Conservation (phyloP, 2,329 filamentous ascomycete species). For the Leptographium procerum region DNA sequence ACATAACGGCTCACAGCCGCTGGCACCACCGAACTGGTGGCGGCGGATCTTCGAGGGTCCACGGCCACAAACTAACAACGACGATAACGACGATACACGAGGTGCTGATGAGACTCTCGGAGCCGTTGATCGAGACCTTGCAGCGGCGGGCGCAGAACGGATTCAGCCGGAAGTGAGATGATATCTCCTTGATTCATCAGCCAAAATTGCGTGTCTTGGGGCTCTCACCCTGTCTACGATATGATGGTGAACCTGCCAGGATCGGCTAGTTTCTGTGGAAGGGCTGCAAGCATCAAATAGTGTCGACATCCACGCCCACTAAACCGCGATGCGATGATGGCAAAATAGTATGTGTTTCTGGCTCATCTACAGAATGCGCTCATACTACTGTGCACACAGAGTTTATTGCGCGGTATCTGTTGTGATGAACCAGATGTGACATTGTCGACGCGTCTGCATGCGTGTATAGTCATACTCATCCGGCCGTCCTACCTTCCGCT, state of each 20-base stretch:
- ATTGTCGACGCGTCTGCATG: too few species aligned
- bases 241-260: background rate
- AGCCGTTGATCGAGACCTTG: constrained; percentile 50
- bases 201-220: background rate
- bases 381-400: too few species aligned
- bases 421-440: too few species aligned
- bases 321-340: too few species aligned
- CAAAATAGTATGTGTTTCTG: too few species aligned
- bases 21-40: constrained; percentile 90
- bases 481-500: too few species aligned
- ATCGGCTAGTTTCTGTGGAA: background rate
- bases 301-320: too few species aligned
- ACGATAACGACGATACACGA: constrained; percentile 37
- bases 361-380: too few species aligned
- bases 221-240: background rate
- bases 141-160: constrained; percentile 38
- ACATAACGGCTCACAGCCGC: constrained; percentile 69
- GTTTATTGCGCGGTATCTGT: too few species aligned
- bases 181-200: background rate
- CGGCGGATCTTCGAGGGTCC: constrained; percentile 66
- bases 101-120: constrained; percentile 34
- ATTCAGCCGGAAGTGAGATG: constrained; percentile 21
- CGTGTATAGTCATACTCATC: too few species aligned
- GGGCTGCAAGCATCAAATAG: too few species aligned
- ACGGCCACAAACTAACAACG: constrained; percentile 20